A percentile compares a stretch with the other conserved stretches of the same genome.
These are phyloP conservation scores for Aphanomyces cochlioides DNA, from an alignment of 352 stramenopile genomes.

Conservation along the genomic window DNA sequence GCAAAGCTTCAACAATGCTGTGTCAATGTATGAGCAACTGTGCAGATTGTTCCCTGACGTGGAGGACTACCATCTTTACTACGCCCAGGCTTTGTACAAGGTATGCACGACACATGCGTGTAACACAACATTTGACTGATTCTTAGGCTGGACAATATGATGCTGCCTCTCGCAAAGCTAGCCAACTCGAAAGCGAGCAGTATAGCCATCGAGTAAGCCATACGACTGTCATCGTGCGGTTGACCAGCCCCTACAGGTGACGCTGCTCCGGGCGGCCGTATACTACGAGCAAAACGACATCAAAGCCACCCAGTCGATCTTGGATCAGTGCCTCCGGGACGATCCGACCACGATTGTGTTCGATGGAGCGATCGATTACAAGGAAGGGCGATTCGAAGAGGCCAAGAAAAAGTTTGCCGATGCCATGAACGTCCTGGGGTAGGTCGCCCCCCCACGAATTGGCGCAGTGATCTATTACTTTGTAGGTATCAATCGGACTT, in stretches of 20 bases:
- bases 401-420: constrained; percentile 90
- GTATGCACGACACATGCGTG: constrained; percentile 31
- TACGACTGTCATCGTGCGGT: not conserved
- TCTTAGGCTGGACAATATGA: constrained; percentile 63
- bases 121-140: no score
- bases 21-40: constrained; percentile 94
- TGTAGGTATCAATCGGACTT: constrained; percentile 85
- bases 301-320: constrained; percentile 80
- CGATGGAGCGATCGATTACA: constrained; percentile 79
- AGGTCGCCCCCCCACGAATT: not conserved
- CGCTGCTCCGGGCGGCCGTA: constrained; percentile 84
- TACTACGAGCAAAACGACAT: constrained; percentile 97
- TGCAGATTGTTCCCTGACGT: constrained; percentile 90
- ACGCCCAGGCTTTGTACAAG: constrained; percentile 95
- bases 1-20: constrained; percentile 88
- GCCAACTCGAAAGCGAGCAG: constrained; percentile 81
- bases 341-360: constrained; percentile 90
- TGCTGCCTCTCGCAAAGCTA: constrained; percentile 68
- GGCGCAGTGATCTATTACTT: not conserved
- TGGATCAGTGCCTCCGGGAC: constrained; percentile 90
- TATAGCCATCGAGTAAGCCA: constrained; percentile 74
- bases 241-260: constrained; percentile 31
- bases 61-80: constrained; percentile 95
- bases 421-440: constrained; percentile 88
- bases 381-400: constrained; percentile 84